These are phyloP conservation scores for Penicillium soppii DNA, from an alignment of 495 filamentous ascomycete species.

Conservation along the genomic window DNA sequence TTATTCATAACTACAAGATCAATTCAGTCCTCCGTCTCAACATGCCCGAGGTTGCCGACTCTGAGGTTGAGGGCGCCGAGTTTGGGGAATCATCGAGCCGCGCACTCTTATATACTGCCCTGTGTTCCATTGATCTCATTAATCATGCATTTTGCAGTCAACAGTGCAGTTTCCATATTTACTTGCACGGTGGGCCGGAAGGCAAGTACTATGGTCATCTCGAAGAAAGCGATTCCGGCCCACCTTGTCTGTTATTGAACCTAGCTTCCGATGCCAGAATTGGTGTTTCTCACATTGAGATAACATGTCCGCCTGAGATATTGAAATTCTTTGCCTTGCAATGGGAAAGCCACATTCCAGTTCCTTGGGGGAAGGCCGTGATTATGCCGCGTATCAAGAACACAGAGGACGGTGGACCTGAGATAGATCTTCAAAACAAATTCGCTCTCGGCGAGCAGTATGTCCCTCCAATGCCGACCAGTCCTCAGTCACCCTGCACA, in stretches of 20 bases:
- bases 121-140: slow-evolving; percentile 32
- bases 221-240: background rate
- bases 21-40: slow-evolving; percentile 28
- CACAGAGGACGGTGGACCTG: background rate
- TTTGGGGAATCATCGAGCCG: background rate
- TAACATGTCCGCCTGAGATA: slow-evolving; percentile 25
- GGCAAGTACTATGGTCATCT: slow-evolving; percentile 26
- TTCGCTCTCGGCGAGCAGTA: background rate
- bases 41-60: too few relatives aligned
- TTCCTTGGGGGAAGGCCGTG: slow-evolving; percentile 5
- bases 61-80: background rate
- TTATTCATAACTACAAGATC: slow-evolving; percentile 33
- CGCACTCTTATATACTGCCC: slow-evolving; percentile 26
- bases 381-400: slow-evolving; percentile 28
- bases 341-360: slow-evolving; percentile 28
- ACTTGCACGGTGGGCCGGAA: slow-evolving; percentile 17
- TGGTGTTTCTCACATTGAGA: slow-evolving; percentile 24
- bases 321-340: slow-evolving; percentile 28
- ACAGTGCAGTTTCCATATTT: background rate
- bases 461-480: background rate
- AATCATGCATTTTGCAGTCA: slow-evolving; percentile 7
- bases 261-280: background rate
- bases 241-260: slow-evolving; percentile 24
- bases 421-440: background rate
- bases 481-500: too few relatives aligned